phyloP scores from a whole-genome alignment of 2,329 filamentous ascomycete species.

The Calcarisporium arbuscula region DNA sequence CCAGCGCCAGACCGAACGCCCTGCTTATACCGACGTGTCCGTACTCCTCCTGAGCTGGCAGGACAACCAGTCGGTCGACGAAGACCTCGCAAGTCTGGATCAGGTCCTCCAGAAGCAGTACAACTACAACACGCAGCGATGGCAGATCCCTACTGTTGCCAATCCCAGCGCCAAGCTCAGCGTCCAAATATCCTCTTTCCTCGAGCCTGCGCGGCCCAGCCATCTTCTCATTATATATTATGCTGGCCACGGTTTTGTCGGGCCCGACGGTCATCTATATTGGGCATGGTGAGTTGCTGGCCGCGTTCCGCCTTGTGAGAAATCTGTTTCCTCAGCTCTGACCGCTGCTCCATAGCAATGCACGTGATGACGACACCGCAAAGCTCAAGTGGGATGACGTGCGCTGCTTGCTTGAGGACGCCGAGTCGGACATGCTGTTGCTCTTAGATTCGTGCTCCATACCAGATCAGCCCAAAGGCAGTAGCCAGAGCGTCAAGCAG shows the following conservation, averaged over 20 bases:
- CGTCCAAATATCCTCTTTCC: conserved; percentile 53
- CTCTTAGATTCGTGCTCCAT: conserved; percentile 56
- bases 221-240: conserved; percentile 61
- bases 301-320: conserved; percentile 4
- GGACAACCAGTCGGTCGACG: conserved; percentile 47
- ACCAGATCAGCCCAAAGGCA: conserved; percentile 42
- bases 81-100: conserved; percentile 49
- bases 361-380: conserved; percentile 51
- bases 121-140: conserved; percentile 54
- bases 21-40: conserved; percentile 51
- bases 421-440: conserved; percentile 56
- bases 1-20: conserved; percentile 54
- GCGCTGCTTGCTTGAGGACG: conserved; percentile 55
- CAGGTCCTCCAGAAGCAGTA: conserved; percentile 53
- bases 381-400: conserved; percentile 60
- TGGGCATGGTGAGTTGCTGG: conserved; percentile 58
- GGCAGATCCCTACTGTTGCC: conserved; percentile 52
- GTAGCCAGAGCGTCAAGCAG: conserved; percentile 54
- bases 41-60: conserved; percentile 58
- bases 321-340: conserved; percentile 21
- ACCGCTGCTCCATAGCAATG: conserved; percentile 40
- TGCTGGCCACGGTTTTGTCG: conserved; percentile 53
- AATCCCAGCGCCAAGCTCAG: conserved; percentile 57
- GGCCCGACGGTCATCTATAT: conserved; percentile 55
- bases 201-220: conserved; percentile 50